Evolutionary conservation across 345 rosid species (phyloP).

Genomic region (Durio zibethinus): DNA sequence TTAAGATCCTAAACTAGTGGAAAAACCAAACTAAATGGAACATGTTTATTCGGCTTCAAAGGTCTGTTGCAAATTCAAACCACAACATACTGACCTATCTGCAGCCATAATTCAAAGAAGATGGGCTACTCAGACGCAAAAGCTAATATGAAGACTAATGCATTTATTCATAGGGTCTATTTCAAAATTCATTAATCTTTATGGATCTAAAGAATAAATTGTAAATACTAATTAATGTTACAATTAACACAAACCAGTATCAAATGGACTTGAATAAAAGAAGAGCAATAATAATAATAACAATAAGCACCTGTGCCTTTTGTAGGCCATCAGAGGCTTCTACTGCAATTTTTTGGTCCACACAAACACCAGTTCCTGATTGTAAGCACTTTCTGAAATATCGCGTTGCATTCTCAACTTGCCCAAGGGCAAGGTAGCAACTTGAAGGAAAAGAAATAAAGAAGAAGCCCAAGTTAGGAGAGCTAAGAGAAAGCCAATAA

Average conservation of each 20-base stretch:
- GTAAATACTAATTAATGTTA: not conserved
- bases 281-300: conserved; percentile 1
- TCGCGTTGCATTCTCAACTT: conserved; percentile 71
- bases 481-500: conserved; percentile 8
- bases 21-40: not conserved
- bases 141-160: not conserved
- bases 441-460: conserved; percentile 35
- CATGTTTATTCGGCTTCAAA: not conserved
- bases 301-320: conserved; percentile 67
- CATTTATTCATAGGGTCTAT: not conserved
- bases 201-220: not conserved
- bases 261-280: not conserved
- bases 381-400: conserved; percentile 78
- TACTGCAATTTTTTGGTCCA: conserved; percentile 69
- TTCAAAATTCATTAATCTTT: not conserved
- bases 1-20: not conserved
- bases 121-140: not conserved
- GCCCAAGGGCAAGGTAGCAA: conserved; percentile 92
- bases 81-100: not conserved
- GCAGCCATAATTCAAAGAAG: not conserved
- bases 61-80: not conserved
- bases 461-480: conserved; percentile 12
- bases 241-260: not conserved
- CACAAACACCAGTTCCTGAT: conserved; percentile 67
- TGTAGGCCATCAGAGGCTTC: conserved; percentile 95